Percentiles rank a stretch among this genome's conserved stretches.
Evolutionary conservation across 495 filamentous ascomycete species (phyloP).

Genomic region (Talaromyces trachyspermus): DNA sequence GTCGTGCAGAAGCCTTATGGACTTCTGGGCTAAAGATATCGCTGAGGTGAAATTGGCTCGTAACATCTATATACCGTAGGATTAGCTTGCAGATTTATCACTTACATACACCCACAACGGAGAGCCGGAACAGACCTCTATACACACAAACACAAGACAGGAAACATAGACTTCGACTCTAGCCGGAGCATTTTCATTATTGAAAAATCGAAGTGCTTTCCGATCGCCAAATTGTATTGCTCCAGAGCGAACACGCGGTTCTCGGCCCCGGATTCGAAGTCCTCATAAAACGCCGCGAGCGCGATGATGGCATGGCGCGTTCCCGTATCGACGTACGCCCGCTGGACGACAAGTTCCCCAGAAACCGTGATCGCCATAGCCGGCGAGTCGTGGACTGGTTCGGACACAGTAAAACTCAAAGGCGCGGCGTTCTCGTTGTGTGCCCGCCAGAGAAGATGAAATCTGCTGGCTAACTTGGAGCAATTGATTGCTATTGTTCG

Average conservation of each 20-base stretch:
- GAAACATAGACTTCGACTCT: not conserved
- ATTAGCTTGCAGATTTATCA: not conserved
- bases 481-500: too few species aligned
- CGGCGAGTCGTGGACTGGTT: slow-evolving; percentile 33
- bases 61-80: not conserved
- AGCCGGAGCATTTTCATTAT: not conserved
- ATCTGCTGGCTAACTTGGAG: too few species aligned
- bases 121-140: not conserved
- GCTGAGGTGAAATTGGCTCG: slow-evolving; percentile 2
- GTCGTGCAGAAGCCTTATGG: not conserved
- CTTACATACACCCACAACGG: not conserved
- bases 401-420: slow-evolving; percentile 51
- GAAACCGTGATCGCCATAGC: slow-evolving; percentile 51
- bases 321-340: slow-evolving; percentile 46
- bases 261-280: slow-evolving; percentile 29
- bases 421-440: slow-evolving; percentile 35
- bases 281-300: slow-evolving; percentile 53
- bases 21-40: not conserved
- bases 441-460: not conserved
- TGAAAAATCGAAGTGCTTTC: slow-evolving; percentile 8
- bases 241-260: slow-evolving; percentile 27
- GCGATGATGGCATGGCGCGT: slow-evolving; percentile 55
- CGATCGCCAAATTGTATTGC: slow-evolving; percentile 47
- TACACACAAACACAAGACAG: slow-evolving; percentile 4
- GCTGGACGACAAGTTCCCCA: slow-evolving; percentile 47